These are phyloP conservation scores for Endoconidiophora laricicola DNA, from an alignment of 2,329 filamentous ascomycete species.

Conservation along the genomic window DNA sequence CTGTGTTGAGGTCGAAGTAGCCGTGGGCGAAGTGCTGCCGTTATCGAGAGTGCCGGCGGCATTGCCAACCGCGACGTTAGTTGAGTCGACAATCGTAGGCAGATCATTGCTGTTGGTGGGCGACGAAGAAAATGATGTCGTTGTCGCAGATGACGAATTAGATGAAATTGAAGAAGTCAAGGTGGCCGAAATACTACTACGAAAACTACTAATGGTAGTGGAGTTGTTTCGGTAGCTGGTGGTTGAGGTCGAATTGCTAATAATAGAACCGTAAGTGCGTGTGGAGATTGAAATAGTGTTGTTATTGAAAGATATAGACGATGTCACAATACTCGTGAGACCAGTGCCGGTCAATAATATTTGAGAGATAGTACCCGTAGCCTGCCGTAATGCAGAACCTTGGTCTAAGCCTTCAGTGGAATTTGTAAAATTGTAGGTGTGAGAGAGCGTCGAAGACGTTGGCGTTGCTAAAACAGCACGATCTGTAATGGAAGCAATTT, in stretches of 20 bases:
- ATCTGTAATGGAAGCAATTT: neutral
- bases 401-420: neutral
- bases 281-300: too few species aligned
- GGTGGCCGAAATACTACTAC: constrained; percentile 1
- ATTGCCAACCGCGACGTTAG: constrained; percentile 13
- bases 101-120: neutral
- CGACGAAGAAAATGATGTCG: neutral
- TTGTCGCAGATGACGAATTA: neutral
- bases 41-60: constrained; percentile 7
- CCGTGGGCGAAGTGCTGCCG: neutral
- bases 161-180: neutral
- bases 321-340: too few species aligned
- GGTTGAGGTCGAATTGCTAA: neutral
- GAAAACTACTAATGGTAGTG: neutral
- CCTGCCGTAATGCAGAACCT: too few species aligned
- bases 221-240: neutral
- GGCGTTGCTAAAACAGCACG: neutral
- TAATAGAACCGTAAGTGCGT: too few species aligned
- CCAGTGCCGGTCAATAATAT: too few species aligned
- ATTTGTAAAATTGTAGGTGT: neutral
- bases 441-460: neutral
- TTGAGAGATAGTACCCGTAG: too few species aligned
- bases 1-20: neutral
- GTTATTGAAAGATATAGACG: too few species aligned
- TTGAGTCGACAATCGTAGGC: constrained; percentile 10